A percentile compares a stretch with the other conserved stretches of the same genome.
phyloP scores from a whole-genome alignment of 257 asterid genomes.

The Nicotiana undulata region DNA sequence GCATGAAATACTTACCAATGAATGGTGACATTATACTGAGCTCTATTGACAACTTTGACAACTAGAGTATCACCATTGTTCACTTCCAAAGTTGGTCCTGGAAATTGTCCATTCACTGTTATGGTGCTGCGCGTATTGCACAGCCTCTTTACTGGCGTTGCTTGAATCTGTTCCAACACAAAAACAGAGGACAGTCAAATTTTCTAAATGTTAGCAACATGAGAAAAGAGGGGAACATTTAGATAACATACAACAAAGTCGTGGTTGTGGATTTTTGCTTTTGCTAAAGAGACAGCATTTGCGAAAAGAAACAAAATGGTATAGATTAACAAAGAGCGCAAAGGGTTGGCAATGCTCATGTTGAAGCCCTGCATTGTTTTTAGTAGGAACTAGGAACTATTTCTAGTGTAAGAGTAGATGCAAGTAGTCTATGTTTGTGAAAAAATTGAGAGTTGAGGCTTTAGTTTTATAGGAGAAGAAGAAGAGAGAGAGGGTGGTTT shows the following conservation, averaged over 20 bases:
- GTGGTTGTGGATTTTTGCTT: slow-evolving; percentile 54
- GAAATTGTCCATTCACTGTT: slow-evolving; percentile 73
- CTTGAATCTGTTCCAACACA: slow-evolving; percentile 49
- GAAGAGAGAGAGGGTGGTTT: slow-evolving; percentile 34
- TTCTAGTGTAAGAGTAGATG: not conserved
- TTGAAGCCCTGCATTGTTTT: slow-evolving; percentile 15
- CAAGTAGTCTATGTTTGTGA: slow-evolving; percentile 14
- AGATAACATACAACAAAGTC: slow-evolving; percentile 55
- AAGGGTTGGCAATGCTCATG: slow-evolving; percentile 10
- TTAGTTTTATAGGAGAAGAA: slow-evolving; percentile 32
- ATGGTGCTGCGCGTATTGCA: slow-evolving; percentile 65
- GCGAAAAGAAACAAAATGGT: slow-evolving; percentile 27
- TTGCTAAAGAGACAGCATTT: slow-evolving; percentile 30
- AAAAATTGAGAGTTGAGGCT: slow-evolving; percentile 17
- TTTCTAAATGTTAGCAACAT: not conserved
- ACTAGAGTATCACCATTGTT: slow-evolving; percentile 73
- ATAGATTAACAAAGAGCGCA: slow-evolving; percentile 22
- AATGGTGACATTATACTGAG: slow-evolving; percentile 71
- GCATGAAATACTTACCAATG: slow-evolving; percentile 50
- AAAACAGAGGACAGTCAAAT: not conserved
- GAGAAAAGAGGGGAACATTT: not conserved
- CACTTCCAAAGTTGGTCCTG: slow-evolving; percentile 79
- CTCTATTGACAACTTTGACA: slow-evolving; percentile 57
- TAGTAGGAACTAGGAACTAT: not conserved
- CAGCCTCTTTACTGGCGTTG: slow-evolving; percentile 83